These are phyloP conservation scores for Thielaviopsis punctulata DNA, from an alignment of 2,329 filamentous ascomycete species.

Conservation along the genomic window DNA sequence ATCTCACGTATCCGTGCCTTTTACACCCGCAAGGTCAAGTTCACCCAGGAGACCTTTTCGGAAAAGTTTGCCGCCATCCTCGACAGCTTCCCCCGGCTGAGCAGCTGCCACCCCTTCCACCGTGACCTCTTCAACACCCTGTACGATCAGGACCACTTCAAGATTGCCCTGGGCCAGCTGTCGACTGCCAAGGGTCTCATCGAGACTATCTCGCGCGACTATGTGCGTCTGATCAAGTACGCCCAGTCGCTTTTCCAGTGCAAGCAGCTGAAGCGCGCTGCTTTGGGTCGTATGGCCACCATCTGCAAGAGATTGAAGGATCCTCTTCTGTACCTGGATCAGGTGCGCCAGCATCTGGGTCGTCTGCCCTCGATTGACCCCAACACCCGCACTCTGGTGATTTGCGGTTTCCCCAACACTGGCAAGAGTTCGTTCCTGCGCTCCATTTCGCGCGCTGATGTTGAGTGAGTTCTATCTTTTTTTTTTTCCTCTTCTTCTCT, in stretches of 20 bases:
- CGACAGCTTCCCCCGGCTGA: slow-evolving; percentile 78
- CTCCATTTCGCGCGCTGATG: slow-evolving; percentile 83
- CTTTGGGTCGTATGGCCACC: slow-evolving; percentile 93
- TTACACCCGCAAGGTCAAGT: slow-evolving; percentile 97
- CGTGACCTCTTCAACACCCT: slow-evolving; percentile 75
- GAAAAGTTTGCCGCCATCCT: slow-evolving; percentile 87
- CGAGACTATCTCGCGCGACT: slow-evolving; percentile 89
- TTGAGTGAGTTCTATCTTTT: slow-evolving; percentile 33
- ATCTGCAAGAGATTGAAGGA: slow-evolving; percentile 91
- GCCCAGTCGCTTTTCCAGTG: slow-evolving; percentile 94
- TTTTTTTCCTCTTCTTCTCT: neutral
- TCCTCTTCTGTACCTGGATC: slow-evolving; percentile 84
- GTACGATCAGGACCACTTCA: slow-evolving; percentile 96
- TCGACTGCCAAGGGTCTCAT: slow-evolving; percentile 93
- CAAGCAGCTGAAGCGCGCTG: slow-evolving; percentile 95
- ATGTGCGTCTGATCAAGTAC: slow-evolving; percentile 81
- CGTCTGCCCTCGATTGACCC: slow-evolving; percentile 97
- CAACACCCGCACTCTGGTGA: slow-evolving; percentile 86
- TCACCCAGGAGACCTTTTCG: slow-evolving; percentile 87
- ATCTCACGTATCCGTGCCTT: slow-evolving; percentile 35
- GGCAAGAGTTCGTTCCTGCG: slow-evolving; percentile 93
- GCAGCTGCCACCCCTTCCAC: slow-evolving; percentile 93
- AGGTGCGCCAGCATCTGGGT: slow-evolving; percentile 79
- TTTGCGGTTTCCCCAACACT: slow-evolving; percentile 94
- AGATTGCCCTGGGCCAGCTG: slow-evolving; percentile 87